Conservation (phyloP, 352 stramenopile genomes). For the Globisporangium mamillatum region DNA sequence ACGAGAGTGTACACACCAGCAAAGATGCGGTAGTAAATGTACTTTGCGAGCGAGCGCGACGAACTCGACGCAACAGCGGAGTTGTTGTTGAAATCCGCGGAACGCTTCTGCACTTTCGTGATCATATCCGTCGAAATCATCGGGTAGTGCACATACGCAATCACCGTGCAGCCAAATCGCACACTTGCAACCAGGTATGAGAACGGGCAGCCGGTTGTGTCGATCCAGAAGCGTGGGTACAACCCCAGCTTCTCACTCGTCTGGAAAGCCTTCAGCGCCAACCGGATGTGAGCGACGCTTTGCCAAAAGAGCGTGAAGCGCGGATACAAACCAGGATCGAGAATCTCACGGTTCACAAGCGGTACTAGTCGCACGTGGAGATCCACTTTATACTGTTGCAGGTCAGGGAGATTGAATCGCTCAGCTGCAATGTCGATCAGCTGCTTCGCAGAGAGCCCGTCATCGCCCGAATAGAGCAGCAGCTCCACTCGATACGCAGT, state of each 20-base stretch:
- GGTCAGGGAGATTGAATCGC: constrained; percentile 86
- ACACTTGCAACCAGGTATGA: constrained; percentile 92
- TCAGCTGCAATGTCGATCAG: constrained; percentile 77
- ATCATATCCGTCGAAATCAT: constrained; percentile 99
- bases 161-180: constrained; percentile 82
- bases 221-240: constrained; percentile 92
- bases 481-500: constrained; percentile 27
- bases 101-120: constrained; percentile 86
- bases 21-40: constrained; percentile 96
- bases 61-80: constrained; percentile 72
- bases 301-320: constrained; percentile 96
- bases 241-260: constrained; percentile 37
- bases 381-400: constrained; percentile 49
- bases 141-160: constrained; percentile 99
- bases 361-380: constrained; percentile 72
- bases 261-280: constrained; percentile 88
- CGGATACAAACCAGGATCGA: constrained; percentile 80
- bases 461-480: constrained; percentile 78
- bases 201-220: constrained; percentile 98
- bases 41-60: constrained; percentile 89
- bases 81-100: constrained; percentile 94
- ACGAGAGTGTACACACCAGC: constrained; percentile 88
- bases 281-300: constrained; percentile 91
- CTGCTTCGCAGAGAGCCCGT: constrained; percentile 50
- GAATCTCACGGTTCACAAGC: constrained; percentile 51